Evolutionary conservation across 2,329 filamentous ascomycete genomes (phyloP).

Genomic region (Clarireedia sp.): DNA sequence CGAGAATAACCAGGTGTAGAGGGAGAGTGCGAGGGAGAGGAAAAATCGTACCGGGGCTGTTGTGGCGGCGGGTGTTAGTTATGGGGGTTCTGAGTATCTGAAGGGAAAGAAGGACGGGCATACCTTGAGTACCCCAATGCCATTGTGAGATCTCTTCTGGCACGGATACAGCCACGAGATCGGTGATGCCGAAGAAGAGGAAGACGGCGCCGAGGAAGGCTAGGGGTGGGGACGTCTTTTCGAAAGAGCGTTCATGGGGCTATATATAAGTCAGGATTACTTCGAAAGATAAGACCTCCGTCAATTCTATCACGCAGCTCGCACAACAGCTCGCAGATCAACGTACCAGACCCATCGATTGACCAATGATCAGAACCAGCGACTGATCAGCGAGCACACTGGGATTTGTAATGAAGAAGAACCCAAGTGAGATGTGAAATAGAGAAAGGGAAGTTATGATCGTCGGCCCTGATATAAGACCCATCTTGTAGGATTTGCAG

Average conservation of each 20-base stretch:
- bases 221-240: conserved; percentile 59
- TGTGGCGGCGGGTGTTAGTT: conserved; percentile 2
- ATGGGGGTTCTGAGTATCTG: not conserved
- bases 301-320: no score
- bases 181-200: conserved; percentile 49
- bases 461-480: conserved; percentile 68
- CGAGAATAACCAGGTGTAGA: conserved; percentile 58
- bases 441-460: conserved; percentile 76
- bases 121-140: conserved; percentile 58
- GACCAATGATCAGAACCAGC: conserved; percentile 72
- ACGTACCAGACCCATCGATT: conserved; percentile 72
- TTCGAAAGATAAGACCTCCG: not conserved
- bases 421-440: conserved; percentile 77
- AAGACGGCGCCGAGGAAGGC: conserved; percentile 66
- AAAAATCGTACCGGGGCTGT: conserved; percentile 55
- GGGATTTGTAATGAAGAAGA: conserved; percentile 73
- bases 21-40: conserved; percentile 52
- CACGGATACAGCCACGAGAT: conserved; percentile 58
- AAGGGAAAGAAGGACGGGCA: conserved; percentile 49
- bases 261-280: conserved; percentile 27
- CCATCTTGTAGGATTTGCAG: conserved; percentile 48
- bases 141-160: conserved; percentile 57
- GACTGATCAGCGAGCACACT: conserved; percentile 67
- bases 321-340: not conserved
- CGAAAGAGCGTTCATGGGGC: conserved; percentile 61